Evolutionary conservation across 2,329 filamentous ascomycete species (phyloP).

Genomic region (Emmonsia crescens): DNA sequence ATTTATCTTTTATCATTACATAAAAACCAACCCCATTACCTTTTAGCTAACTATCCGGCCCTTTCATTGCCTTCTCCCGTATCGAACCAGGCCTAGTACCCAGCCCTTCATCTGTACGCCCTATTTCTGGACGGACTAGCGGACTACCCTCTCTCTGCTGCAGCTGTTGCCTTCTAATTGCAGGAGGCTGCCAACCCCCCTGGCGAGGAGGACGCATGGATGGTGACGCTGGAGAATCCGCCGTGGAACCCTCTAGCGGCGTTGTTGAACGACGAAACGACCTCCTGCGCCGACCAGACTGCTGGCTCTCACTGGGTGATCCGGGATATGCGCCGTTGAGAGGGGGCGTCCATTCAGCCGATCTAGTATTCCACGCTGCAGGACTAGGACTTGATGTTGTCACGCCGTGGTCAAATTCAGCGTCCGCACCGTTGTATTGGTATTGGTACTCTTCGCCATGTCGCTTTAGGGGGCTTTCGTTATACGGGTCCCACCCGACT

Average conservation of each 20-base stretch:
- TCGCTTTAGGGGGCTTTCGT: constrained; percentile 57
- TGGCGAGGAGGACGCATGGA: constrained; percentile 13
- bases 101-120: constrained; percentile 21
- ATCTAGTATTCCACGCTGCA: constrained; percentile 13
- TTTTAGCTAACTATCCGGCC: not conserved
- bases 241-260: not conserved
- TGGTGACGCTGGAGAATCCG: constrained; percentile 14
- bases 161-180: constrained; percentile 5
- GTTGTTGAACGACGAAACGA: constrained; percentile 16
- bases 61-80: not conserved
- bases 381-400: not conserved
- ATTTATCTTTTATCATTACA: not conserved
- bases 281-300: constrained; percentile 20
- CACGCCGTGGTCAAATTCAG: constrained; percentile 2
- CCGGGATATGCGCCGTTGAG: constrained; percentile 17
- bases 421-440: constrained; percentile 33
- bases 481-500: constrained; percentile 62
- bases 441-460: constrained; percentile 56
- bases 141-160: constrained; percentile 25
- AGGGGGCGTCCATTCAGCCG: constrained; percentile 11
- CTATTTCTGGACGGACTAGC: constrained; percentile 21
- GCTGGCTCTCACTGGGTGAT: constrained; percentile 17
- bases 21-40: not conserved
- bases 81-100: constrained; percentile 18
- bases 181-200: constrained; percentile 11